Conservation (phyloP, 2,329 filamentous ascomycete species). For the Verticillium nubilum region DNA sequence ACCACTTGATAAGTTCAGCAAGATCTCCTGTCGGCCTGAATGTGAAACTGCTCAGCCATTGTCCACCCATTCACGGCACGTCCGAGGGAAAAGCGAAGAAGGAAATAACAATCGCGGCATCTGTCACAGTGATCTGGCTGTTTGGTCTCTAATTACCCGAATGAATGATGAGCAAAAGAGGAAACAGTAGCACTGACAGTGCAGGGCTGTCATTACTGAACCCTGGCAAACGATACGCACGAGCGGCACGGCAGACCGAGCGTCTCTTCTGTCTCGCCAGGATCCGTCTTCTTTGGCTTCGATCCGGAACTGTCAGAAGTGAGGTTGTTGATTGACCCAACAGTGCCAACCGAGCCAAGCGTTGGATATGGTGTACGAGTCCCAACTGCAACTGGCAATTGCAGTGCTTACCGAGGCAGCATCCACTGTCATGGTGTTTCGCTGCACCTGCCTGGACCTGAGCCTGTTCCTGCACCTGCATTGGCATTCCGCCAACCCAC, state of each 20-base stretch:
- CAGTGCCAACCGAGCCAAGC: too few relatives aligned
- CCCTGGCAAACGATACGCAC: not conserved
- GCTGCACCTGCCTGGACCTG: not conserved
- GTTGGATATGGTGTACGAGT: not conserved
- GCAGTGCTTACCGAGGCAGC: not conserved
- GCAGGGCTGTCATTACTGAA: not conserved
- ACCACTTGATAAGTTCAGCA: too few relatives aligned
- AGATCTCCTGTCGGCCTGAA: not conserved
- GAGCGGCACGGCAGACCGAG: not conserved
- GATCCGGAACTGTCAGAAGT: not conserved
- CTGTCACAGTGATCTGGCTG: not conserved
- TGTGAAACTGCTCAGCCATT: not conserved
- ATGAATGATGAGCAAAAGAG: not conserved
- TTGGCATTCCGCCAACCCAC: not conserved
- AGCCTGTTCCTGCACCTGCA: not conserved
- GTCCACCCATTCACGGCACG: not conserved
- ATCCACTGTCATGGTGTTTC: not conserved
- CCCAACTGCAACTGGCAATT: too few relatives aligned
- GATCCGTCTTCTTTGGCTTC: not conserved
- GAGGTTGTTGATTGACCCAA: too few relatives aligned
- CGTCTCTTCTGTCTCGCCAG: not conserved
- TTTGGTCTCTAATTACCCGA: not conserved
- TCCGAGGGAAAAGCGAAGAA: not conserved
- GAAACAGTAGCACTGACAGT: not conserved
- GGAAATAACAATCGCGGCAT: not conserved